Evolutionary conservation across 371 early-diverging fungal species (phyloP).

Genomic region (Mucor indicus): DNA sequence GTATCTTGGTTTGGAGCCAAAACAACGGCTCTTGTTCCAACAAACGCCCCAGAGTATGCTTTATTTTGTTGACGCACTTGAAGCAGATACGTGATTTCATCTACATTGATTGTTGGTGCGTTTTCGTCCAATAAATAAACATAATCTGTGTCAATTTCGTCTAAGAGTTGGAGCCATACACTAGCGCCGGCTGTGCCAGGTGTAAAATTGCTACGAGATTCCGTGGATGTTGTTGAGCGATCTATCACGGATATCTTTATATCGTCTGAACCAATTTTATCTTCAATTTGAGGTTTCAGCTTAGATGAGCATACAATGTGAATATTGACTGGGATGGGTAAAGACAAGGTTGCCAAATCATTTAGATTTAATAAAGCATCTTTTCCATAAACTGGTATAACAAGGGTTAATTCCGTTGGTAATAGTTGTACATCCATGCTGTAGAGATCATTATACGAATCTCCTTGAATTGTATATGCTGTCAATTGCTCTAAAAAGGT

Average conservation of each 20-base stretch:
- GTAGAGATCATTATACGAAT: constrained; percentile 10
- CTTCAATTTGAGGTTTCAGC: constrained; percentile 4
- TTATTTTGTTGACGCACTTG: constrained; percentile 1
- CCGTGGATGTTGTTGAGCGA: constrained; percentile 3
- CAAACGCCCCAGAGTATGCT: constrained; percentile 12
- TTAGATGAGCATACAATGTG: constrained; percentile 8
- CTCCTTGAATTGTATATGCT: constrained; percentile 16
- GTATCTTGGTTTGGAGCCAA: constrained; percentile 2
- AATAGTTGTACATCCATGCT: constrained; percentile 3
- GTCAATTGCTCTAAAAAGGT: constrained; percentile 9
- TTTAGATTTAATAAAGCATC: constrained; percentile 10
- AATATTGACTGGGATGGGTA: not conserved
- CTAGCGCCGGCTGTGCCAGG: constrained; percentile 16
- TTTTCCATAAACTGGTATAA: constrained; percentile 16
- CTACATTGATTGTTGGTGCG: not conserved
- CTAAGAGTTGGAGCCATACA: constrained; percentile 11
- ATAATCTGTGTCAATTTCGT: constrained; percentile 15
- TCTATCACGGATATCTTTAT: constrained; percentile 1
- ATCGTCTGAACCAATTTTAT: not conserved
- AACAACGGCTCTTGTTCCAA: constrained; percentile 9
- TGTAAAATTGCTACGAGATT: not conserved
- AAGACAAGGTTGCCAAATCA: constrained; percentile 3
- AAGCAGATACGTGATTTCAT: constrained; percentile 5
- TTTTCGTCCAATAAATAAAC: constrained; percentile 16
- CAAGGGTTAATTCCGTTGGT: not conserved